phyloP scores from a whole-genome alignment of 2,329 filamentous ascomycete species.

The Cladosporium sphaerospermum region DNA sequence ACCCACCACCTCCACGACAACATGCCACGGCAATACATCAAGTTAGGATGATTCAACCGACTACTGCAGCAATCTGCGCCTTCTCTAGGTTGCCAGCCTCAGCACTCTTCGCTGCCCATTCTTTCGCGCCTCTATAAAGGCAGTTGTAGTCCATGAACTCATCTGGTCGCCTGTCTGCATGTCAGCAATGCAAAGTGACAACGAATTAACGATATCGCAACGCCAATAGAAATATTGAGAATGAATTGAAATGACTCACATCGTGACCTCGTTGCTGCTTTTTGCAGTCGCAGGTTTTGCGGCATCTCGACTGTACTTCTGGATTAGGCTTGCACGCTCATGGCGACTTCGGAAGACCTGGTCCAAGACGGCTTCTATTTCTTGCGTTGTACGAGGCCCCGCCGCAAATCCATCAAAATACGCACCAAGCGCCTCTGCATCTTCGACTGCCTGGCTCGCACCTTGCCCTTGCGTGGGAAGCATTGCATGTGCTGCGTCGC shows the following conservation, averaged over 20 bases:
- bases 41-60: too few relatives aligned
- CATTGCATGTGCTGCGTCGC: constrained; percentile 36
- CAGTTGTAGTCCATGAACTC: constrained; percentile 41
- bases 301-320: constrained; percentile 39
- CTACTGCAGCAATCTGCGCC: too few relatives aligned
- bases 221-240: too few relatives aligned
- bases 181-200: constrained; percentile 1
- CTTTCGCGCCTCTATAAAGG: constrained; percentile 30
- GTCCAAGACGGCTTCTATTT: constrained; percentile 22
- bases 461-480: constrained; percentile 41
- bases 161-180: constrained; percentile 21
- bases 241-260: constrained; percentile 19
- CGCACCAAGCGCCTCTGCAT: constrained; percentile 33
- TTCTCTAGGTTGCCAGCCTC: too few relatives aligned
- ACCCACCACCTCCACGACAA: too few relatives aligned
- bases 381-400: constrained; percentile 10
- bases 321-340: constrained; percentile 37
- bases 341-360: constrained; percentile 28
- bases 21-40: too few relatives aligned
- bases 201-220: background rate
- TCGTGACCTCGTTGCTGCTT: constrained; percentile 28
- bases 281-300: constrained; percentile 35
- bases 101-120: constrained; percentile 23
- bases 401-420: constrained; percentile 22
- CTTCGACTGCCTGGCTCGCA: constrained; percentile 38